Evolutionary conservation across 805 yeast species (phyloP).

Genomic region (Metschnikowia colocasiae): DNA sequence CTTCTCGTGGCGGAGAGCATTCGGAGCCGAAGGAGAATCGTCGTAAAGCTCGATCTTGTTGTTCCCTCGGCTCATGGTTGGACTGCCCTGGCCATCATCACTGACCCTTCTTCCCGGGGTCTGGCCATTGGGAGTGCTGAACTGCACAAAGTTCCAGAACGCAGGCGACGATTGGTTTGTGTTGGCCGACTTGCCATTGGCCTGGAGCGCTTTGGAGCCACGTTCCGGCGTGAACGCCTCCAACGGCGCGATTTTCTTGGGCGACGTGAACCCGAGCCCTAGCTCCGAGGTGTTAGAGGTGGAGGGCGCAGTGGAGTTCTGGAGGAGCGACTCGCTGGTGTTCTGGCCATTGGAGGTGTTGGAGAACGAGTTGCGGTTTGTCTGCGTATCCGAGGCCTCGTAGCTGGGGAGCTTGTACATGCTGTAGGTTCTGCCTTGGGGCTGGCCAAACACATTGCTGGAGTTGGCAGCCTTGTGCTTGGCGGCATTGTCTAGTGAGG

Average conservation of each 20-base stretch:
- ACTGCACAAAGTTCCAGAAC: conserved; percentile 87
- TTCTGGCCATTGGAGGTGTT: conserved; percentile 14
- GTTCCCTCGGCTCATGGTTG: conserved; percentile 31
- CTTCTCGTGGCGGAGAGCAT: neutral
- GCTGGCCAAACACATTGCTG: conserved; percentile 3
- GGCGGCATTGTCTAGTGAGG: conserved; percentile 18
- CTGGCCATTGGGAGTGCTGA: conserved; percentile 47
- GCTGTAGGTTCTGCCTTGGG: conserved; percentile 1
- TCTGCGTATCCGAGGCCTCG: neutral
- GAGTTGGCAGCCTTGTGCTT: conserved; percentile 24
- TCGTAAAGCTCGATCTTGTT: conserved; percentile 6
- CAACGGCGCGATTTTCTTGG: conserved; percentile 39
- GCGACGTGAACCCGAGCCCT: conserved; percentile 38
- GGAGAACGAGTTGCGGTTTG: conserved; percentile 8
- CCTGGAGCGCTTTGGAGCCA: conserved; percentile 28
- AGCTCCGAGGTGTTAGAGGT: conserved; percentile 32
- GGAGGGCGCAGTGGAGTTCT: conserved; percentile 22
- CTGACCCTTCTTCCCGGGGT: conserved; percentile 39
- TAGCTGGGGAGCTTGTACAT: neutral
- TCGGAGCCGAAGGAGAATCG: conserved; percentile 12
- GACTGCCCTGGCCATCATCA: conserved; percentile 39
- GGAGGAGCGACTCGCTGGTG: conserved; percentile 17
- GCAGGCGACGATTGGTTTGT: conserved; percentile 75
- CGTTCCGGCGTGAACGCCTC: conserved; percentile 46
- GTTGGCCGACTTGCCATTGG: conserved; percentile 27